Evolutionary conservation across 2,329 filamentous ascomycete genomes (phyloP).

Genomic region (Neocatenulostroma microsporum): DNA sequence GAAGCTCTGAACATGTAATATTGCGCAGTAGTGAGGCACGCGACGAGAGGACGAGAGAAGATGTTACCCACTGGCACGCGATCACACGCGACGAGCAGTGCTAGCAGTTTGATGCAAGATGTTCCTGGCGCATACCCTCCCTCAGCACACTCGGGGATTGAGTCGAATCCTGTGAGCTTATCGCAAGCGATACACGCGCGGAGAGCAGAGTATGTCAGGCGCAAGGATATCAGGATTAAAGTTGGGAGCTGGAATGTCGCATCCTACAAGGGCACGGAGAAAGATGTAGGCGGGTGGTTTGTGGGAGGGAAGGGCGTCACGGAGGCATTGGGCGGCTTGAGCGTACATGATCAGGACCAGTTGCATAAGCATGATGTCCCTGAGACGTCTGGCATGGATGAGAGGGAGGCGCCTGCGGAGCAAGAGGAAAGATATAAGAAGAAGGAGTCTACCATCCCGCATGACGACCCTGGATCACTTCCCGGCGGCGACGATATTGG

Average conservation of each 20-base stretch:
- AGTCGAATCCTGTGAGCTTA: slow-evolving; percentile 29
- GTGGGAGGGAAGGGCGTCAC: slow-evolving; percentile 65
- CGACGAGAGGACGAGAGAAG: too few relatives aligned
- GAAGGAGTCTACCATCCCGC: slow-evolving; percentile 38
- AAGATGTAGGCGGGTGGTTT: slow-evolving; percentile 85
- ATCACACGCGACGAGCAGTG: slow-evolving; percentile 15
- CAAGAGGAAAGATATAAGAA: slow-evolving; percentile 41
- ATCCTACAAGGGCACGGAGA: slow-evolving; percentile 72
- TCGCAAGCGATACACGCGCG: slow-evolving; percentile 60
- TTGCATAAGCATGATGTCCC: slow-evolving; percentile 13
- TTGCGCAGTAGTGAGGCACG: too few relatives aligned
- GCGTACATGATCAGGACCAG: slow-evolving; percentile 19
- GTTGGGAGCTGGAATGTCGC: slow-evolving; percentile 95
- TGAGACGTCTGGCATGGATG: slow-evolving; percentile 19
- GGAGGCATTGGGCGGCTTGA: slow-evolving; percentile 51
- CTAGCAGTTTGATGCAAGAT: slow-evolving; percentile 34
- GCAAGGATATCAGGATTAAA: slow-evolving; percentile 71
- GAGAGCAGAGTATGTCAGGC: slow-evolving; percentile 68
- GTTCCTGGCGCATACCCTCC: slow-evolving; percentile 45
- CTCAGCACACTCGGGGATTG: slow-evolving; percentile 9
- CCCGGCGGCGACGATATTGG: slow-evolving; percentile 63
- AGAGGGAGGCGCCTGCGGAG: slow-evolving; percentile 39
- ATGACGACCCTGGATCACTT: slow-evolving; percentile 39
- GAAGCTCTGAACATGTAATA: too few relatives aligned
- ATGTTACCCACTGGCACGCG: slow-evolving; percentile 1